These are phyloP conservation scores for Metarhizium guizhouense DNA, from an alignment of 2,329 filamentous ascomycete species.

Conservation along the genomic window DNA sequence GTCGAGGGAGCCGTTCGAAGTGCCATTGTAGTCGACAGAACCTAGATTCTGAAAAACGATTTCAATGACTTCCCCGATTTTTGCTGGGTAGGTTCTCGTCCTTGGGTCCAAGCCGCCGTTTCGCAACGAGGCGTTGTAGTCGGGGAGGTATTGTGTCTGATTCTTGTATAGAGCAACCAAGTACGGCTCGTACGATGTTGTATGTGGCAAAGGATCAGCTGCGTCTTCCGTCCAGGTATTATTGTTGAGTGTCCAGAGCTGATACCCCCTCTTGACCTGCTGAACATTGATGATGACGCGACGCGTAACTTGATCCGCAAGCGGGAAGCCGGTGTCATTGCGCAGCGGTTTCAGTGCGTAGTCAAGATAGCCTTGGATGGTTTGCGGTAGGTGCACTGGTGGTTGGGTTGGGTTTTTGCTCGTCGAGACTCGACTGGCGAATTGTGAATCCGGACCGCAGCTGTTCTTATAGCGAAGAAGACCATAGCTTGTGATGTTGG, in stretches of 20 bases:
- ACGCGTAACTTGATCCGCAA: slow-evolving; percentile 36
- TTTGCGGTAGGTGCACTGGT: slow-evolving; percentile 23
- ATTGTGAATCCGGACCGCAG: not conserved
- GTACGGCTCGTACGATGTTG: not conserved
- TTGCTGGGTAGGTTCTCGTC: slow-evolving; percentile 40
- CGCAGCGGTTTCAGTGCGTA: slow-evolving; percentile 33
- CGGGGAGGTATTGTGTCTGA: slow-evolving; percentile 20
- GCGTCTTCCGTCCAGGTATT: slow-evolving; percentile 8
- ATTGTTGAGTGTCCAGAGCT: slow-evolving; percentile 9
- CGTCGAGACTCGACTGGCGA: not conserved
- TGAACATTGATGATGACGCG: slow-evolving; percentile 30
- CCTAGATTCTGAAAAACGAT: slow-evolving; percentile 38
- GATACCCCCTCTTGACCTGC: slow-evolving; percentile 4
- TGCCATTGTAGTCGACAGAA: slow-evolving; percentile 17
- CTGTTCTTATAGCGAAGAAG: slow-evolving; percentile 31
- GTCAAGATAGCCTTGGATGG: slow-evolving; percentile 31
- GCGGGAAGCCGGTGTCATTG: slow-evolving; percentile 21
- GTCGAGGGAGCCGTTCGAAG: slow-evolving; percentile 1
- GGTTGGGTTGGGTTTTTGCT: not conserved
- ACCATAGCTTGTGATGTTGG: slow-evolving; percentile 33
- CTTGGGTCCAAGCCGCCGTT: slow-evolving; percentile 45
- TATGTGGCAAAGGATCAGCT: not conserved
- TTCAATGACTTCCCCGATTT: slow-evolving; percentile 46
- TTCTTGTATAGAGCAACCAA: slow-evolving; percentile 1
- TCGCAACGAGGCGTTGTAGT: slow-evolving; percentile 38